Conservation (phyloP, 768 basidiomycete genomes). For the Pisolithus orientalis region DNA sequence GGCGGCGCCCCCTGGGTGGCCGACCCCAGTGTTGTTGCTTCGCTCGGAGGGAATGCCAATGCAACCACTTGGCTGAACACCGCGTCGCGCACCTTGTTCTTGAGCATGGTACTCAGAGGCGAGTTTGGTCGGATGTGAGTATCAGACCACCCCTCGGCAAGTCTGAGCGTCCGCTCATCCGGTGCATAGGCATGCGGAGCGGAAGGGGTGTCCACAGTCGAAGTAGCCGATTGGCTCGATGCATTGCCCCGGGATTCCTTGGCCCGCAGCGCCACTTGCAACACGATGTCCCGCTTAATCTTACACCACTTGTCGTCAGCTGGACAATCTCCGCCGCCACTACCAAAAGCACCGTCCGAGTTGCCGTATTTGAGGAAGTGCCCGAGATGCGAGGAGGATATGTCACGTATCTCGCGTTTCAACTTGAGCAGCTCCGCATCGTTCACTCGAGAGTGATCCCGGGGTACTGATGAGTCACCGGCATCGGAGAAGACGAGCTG, state of each 20-base stretch:
- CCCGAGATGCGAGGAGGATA: slow-evolving; percentile 52
- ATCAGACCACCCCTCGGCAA: slow-evolving; percentile 70
- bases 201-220: slow-evolving; percentile 18
- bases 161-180: slow-evolving; percentile 45
- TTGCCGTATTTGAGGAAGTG: slow-evolving; percentile 42
- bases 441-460: slow-evolving; percentile 36
- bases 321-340: background rate
- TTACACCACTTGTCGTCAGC: slow-evolving; percentile 49
- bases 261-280: slow-evolving; percentile 73
- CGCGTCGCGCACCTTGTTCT: slow-evolving; percentile 54
- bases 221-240: slow-evolving; percentile 8
- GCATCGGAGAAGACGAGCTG: slow-evolving; percentile 57
- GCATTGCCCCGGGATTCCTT: slow-evolving; percentile 34
- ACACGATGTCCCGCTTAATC: slow-evolving; percentile 58
- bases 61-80: slow-evolving; percentile 57
- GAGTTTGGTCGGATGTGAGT: slow-evolving; percentile 59
- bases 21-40: slow-evolving; percentile 25
- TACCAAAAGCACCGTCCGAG: slow-evolving; percentile 8
- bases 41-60: slow-evolving; percentile 43
- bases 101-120: slow-evolving; percentile 52
- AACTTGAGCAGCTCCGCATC: slow-evolving; percentile 51
- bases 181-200: slow-evolving; percentile 28
- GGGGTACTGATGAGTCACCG: slow-evolving; percentile 24
- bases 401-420: slow-evolving; percentile 72
- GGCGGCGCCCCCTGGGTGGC: slow-evolving; percentile 22